phyloP scores from a whole-genome alignment of 805 yeast species.

The Candida adriatica region DNA sequence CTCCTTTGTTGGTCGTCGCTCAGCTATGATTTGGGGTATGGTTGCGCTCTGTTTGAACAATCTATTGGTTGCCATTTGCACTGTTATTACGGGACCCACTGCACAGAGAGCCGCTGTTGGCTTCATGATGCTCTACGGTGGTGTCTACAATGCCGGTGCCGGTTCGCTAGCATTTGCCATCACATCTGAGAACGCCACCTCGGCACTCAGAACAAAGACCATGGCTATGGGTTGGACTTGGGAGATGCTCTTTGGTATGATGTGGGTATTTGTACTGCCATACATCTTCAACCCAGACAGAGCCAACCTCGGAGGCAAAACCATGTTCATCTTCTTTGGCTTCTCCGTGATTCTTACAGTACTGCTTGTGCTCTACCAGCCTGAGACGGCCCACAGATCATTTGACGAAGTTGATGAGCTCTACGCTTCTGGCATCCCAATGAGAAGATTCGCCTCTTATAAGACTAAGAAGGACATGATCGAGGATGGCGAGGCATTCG shows the following conservation, averaged over 20 bases:
- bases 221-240: conserved; percentile 18
- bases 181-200: conserved; percentile 32
- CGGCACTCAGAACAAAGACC: conserved; percentile 28
- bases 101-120: conserved; percentile 20
- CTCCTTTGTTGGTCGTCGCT: conserved; percentile 25
- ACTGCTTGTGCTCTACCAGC: conserved; percentile 41
- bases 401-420: conserved; percentile 49
- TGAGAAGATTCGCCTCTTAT: conserved; percentile 21
- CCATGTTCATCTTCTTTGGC: conserved; percentile 37
- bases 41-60: conserved; percentile 16
- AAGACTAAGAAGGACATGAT: conserved; percentile 6
- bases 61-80: conserved; percentile 14
- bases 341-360: conserved; percentile 22
- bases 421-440: conserved; percentile 29
- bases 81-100: conserved; percentile 3
- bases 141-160: conserved; percentile 28
- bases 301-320: conserved; percentile 36
- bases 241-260: conserved; percentile 22
- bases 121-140: conserved; percentile 23
- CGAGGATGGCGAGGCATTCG: conserved; percentile 4
- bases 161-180: conserved; percentile 32
- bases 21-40: conserved; percentile 23
- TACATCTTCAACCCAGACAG: conserved; percentile 36
- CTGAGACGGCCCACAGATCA: conserved; percentile 47
- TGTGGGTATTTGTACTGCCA: conserved; percentile 33